A percentile compares a stretch with the other conserved stretches of the same genome.
These are phyloP conservation scores for Eimeria brunetti DNA, from an alignment of 169 alveolate genomes.

Conservation along the genomic window DNA sequence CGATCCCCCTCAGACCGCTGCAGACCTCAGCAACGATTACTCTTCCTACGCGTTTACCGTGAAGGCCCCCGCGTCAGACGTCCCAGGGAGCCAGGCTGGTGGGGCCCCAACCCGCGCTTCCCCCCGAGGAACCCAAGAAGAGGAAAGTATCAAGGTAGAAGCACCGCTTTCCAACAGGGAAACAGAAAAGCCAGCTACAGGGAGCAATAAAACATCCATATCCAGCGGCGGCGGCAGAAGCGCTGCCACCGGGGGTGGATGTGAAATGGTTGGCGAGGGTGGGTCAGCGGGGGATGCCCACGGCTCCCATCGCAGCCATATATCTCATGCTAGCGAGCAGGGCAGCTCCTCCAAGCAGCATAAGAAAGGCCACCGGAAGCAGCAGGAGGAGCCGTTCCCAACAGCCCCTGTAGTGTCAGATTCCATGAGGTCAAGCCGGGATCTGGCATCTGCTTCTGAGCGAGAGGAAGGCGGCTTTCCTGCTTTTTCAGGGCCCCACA, in stretches of 20 bases:
- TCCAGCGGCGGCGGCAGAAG: not conserved
- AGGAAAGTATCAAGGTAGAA: not conserved
- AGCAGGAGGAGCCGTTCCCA: slow-evolving; percentile 6
- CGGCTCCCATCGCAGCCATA: not conserved
- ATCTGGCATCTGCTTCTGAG: not conserved
- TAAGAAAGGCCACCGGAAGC: not conserved
- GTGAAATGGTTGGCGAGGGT: not conserved
- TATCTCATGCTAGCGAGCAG: not conserved
- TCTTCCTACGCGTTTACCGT: slow-evolving; percentile 4
- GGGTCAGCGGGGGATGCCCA: not conserved
- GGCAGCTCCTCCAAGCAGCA: not conserved
- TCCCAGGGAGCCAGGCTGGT: not conserved
- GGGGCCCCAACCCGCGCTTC: not conserved
- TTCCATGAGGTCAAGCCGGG: not conserved
- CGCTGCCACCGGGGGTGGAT: not conserved
- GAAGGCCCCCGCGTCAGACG: not conserved
- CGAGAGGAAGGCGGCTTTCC: not conserved
- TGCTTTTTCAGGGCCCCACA: not conserved
- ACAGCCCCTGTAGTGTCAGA: not conserved
- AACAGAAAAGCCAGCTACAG: not conserved
- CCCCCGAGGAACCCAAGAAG: not conserved
- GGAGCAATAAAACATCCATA: not conserved
- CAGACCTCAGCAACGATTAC: not conserved
- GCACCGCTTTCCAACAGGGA: not conserved
- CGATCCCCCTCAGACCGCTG: slow-evolving; percentile 7